A percentile compares a stretch with the other conserved stretches of the same genome.
These are phyloP conservation scores for Phalaenopsis hybrid DNA, from an alignment of 116 monocot genomes.

Conservation along the genomic window DNA sequence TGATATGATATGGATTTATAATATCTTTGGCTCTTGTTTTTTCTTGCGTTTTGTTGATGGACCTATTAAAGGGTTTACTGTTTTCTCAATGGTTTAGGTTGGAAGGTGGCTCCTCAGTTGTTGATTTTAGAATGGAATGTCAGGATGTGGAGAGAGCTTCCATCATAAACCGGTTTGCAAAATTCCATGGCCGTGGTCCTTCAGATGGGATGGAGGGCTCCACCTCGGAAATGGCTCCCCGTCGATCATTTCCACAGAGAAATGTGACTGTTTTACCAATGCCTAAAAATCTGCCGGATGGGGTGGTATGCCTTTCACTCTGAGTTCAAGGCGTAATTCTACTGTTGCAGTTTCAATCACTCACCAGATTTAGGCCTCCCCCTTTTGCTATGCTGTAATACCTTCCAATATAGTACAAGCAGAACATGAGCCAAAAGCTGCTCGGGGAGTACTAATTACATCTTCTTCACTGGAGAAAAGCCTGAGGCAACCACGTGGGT, in stretches of 20 bases:
- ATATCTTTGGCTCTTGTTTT: background rate
- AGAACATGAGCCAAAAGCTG: background rate
- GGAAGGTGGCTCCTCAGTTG: conserved; percentile 36
- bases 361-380: background rate
- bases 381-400: background rate
- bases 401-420: background rate
- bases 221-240: conserved; percentile 19
- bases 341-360: background rate
- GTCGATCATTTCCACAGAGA: conserved; percentile 46
- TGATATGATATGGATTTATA: no score
- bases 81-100: conserved; percentile 38
- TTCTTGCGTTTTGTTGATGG: background rate
- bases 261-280: conserved; percentile 38
- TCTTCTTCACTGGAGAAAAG: background rate
- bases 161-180: conserved; percentile 71
- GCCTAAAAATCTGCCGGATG: conserved; percentile 39
- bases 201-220: conserved; percentile 27
- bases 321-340: conserved; percentile 17
- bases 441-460: conserved; percentile 1
- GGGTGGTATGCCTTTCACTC: conserved; percentile 50
- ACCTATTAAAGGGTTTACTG: background rate
- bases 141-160: conserved; percentile 70
- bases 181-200: conserved; percentile 61
- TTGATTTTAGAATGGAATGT: conserved; percentile 59
- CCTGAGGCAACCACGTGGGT: background rate